phyloP scores from a whole-genome alignment of 139 green algal genomes.

The Chlamydomonas applanata region DNA sequence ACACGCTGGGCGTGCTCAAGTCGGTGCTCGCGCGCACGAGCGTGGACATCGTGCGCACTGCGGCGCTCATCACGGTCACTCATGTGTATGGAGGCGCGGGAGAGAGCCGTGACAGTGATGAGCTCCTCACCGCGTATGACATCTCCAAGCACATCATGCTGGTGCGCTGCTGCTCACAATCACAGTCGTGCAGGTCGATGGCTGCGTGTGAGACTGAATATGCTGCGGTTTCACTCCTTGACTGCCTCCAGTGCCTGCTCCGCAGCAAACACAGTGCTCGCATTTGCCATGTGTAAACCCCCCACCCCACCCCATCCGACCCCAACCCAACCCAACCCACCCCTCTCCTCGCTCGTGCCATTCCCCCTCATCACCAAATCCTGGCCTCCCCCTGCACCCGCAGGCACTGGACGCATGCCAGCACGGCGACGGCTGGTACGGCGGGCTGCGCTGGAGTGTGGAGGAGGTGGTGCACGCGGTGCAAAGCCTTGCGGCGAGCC shows the following conservation, averaged over 20 bases:
- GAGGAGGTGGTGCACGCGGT: conserved; percentile 14
- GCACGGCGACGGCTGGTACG: conserved; percentile 8
- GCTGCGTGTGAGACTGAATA: too few species aligned
- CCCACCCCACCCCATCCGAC: too few species aligned
- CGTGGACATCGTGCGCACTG: conserved; percentile 3
- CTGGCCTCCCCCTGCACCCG: too few species aligned
- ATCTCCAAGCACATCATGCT: not conserved
- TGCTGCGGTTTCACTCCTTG: too few species aligned
- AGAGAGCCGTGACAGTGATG: not conserved
- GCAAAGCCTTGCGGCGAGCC: not conserved
- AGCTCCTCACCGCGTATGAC: conserved; percentile 3
- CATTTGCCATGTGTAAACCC: too few species aligned
- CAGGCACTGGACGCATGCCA: conserved; percentile 4
- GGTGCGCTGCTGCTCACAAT: not conserved
- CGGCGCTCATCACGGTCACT: conserved; percentile 10
- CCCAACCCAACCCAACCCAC: too few species aligned
- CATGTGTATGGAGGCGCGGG: conserved; percentile 10
- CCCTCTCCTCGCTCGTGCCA: too few species aligned
- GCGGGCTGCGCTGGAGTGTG: conserved; percentile 1
- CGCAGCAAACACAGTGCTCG: too few species aligned
- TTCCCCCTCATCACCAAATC: too few species aligned
- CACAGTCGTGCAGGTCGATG: too few species aligned
- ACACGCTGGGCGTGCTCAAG: not conserved
- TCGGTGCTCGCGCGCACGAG: not conserved
- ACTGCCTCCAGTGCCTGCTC: too few species aligned